phyloP scores from a whole-genome alignment of 345 rosid genomes.

The Salix viminalis region DNA sequence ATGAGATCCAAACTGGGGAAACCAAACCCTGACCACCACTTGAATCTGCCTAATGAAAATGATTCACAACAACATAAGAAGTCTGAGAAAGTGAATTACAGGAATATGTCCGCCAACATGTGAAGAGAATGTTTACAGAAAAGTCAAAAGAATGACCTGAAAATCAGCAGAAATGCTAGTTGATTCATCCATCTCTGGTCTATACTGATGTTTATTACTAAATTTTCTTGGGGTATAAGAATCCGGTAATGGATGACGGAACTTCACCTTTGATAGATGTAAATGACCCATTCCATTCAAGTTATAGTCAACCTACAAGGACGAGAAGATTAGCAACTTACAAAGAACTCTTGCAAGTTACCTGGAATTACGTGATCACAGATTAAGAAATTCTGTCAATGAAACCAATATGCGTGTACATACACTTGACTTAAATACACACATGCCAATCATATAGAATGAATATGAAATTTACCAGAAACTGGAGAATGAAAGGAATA shows the following conservation, averaged over 20 bases:
- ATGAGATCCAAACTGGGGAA: conserved; percentile 62
- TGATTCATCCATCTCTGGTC: conserved; percentile 30
- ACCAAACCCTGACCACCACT: conserved; percentile 34
- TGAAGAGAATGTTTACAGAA: conserved; percentile 1
- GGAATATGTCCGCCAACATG: background rate
- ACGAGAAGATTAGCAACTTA: conserved; percentile 3
- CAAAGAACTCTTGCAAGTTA: background rate
- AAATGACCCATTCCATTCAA: conserved; percentile 93
- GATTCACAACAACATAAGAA: conserved; percentile 13
- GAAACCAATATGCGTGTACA: background rate
- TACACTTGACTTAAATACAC: background rate
- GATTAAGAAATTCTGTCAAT: background rate
- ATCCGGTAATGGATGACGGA: conserved; percentile 76
- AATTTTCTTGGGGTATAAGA: conserved; percentile 37
- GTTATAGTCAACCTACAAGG: conserved; percentile 72
- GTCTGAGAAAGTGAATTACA: background rate
- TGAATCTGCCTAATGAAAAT: conserved; percentile 55
- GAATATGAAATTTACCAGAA: conserved; percentile 50
- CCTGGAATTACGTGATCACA: background rate
- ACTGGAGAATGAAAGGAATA: conserved; percentile 85
- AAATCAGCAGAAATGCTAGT: conserved; percentile 31
- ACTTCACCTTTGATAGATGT: conserved; percentile 74
- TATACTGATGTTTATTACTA: conserved; percentile 20
- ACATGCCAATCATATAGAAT: background rate
- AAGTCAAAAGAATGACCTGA: conserved; percentile 37